Evolutionary conservation across 352 stramenopile genomes (phyloP), one percentile per base, ranked within the genome.

Genomic region (Pelagophyceae sp.): DNA sequence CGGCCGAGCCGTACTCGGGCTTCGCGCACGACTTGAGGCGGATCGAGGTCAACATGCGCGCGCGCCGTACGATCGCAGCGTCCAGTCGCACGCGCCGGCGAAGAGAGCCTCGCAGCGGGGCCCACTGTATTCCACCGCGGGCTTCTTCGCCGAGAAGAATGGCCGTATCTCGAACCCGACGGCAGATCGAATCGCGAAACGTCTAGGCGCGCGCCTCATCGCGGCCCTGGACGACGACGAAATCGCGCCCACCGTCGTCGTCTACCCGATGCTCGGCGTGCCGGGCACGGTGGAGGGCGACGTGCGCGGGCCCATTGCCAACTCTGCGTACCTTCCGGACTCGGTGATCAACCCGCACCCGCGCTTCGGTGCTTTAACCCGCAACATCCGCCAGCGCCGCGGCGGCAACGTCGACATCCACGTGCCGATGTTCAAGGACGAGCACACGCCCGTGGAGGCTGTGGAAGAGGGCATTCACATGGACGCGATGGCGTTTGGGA

Each of bases 401-500:
- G 92, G 92, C 29, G 80, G 83, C 23, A 96, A 94, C 79, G 91
- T 96, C 0, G 90, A 92, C 78, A 96, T 96, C 76, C 79, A 85
- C 15, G 85, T 95, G 50, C 92, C 92, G 0, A 77, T 95, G 25
- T 95, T 94, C 82, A 83, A 86, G 63, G 92, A 96, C 82, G 80
- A 75, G 23, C 85, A 94, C 32, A 96, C 89, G 38, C 84, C 86
- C 17, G 88, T 92, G 72, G 93, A 86, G 75, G 17, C 1, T n/a
- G n/a, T n/a, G n/a, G n/a, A n/a, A n/a, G 63, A 72, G 23, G 84
- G 90, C 27, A 91, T 99, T 83, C 93, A 99, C 85, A 99, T 99
- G 96, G 97, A 99, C 86, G 94, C 92, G 69, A 99, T 99, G 96
- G 96, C 94, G 23, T 99, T 99, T 85, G 97, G 97, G n/a, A 99